These are phyloP conservation scores for Sporothrix euskadiensis DNA, from an alignment of 2,329 filamentous ascomycete genomes.

Conservation along the genomic window DNA sequence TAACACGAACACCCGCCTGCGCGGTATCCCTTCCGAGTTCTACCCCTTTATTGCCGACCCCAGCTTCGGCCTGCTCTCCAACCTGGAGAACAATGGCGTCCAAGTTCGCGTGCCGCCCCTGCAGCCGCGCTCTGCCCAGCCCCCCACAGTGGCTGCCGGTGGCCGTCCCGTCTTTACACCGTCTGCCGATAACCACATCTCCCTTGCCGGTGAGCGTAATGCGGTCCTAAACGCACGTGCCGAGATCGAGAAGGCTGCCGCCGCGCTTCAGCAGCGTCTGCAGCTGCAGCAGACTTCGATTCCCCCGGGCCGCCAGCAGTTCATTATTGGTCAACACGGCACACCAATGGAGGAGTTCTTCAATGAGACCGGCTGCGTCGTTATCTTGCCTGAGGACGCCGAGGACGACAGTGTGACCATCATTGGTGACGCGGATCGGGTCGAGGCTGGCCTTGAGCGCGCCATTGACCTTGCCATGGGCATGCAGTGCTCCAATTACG, in stretches of 20 bases:
- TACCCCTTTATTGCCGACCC: constrained; percentile 92
- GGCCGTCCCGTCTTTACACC: constrained; percentile 70
- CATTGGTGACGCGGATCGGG: constrained; percentile 72
- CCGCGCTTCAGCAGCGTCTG: constrained; percentile 73
- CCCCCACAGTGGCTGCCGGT: constrained; percentile 61
- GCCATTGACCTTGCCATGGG: constrained; percentile 85
- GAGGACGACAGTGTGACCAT: constrained; percentile 84
- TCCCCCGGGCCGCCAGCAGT: constrained; percentile 85
- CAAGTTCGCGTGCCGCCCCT: constrained; percentile 82
- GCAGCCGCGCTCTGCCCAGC: constrained; percentile 70
- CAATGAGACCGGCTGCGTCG: constrained; percentile 82
- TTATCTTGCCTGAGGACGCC: constrained; percentile 75
- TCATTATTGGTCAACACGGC: constrained; percentile 85
- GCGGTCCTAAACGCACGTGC: constrained; percentile 78
- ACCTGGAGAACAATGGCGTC: constrained; percentile 73
- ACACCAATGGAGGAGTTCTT: constrained; percentile 83
- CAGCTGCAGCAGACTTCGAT: constrained; percentile 78
- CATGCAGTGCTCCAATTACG: constrained; percentile 82
- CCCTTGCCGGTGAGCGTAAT: constrained; percentile 79
- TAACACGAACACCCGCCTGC: constrained; percentile 77
- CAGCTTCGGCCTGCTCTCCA: constrained; percentile 65
- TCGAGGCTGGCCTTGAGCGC: constrained; percentile 74
- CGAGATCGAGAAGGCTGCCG: constrained; percentile 76
- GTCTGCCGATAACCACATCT: constrained; percentile 73
- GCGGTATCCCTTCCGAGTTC: constrained; percentile 83